Evolutionary conservation across 2,329 filamentous ascomycete genomes (phyloP).

Genomic region (Neofusicoccum sp.): DNA sequence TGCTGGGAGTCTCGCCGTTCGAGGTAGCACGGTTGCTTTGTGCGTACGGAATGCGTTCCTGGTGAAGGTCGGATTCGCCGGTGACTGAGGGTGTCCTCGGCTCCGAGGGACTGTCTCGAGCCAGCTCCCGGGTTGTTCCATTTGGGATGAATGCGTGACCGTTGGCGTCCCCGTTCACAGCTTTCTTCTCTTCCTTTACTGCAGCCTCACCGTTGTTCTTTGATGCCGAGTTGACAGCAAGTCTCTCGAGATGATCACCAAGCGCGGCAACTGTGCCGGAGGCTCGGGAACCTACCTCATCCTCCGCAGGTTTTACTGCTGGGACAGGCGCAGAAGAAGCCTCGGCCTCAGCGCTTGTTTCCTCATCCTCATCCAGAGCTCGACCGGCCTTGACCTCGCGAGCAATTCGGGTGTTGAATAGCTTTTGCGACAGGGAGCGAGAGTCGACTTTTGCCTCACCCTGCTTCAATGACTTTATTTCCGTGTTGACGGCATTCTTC

Average conservation of each 20-base stretch:
- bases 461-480: constrained; percentile 19
- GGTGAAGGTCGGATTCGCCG: neutral
- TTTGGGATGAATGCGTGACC: neutral
- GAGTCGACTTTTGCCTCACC: constrained; percentile 41
- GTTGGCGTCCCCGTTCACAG: neutral
- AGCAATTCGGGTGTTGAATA: constrained; percentile 42
- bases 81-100: neutral
- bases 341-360: neutral
- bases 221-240: neutral
- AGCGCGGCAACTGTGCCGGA: neutral
- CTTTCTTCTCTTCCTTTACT: neutral
- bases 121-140: neutral
- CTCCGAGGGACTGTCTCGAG: neutral
- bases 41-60: neutral
- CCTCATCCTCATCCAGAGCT: neutral
- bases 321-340: neutral
- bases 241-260: neutral
- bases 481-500: constrained; percentile 20
- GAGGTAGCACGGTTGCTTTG: neutral
- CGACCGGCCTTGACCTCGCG: neutral
- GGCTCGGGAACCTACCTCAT: neutral
- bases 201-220: neutral
- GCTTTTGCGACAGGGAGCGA: constrained; percentile 61
- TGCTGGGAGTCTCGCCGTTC: neutral
- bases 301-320: neutral